Conservation (phyloP, 2,329 filamentous ascomycete genomes). For the Aspergillus novofumigatus region DNA sequence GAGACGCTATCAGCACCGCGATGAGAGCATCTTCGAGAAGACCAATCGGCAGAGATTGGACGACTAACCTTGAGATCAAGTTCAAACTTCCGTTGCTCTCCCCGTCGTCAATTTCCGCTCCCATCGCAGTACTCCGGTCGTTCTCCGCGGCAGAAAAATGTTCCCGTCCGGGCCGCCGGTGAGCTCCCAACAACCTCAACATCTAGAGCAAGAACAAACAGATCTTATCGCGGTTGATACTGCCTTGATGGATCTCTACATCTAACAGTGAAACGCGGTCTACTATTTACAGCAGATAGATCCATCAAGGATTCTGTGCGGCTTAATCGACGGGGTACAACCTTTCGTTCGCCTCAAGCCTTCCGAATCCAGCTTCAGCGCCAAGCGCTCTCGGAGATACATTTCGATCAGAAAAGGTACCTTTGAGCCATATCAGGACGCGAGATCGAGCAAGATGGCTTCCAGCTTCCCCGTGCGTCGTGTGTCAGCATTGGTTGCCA, state of each 20-base stretch:
- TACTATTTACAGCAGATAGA: conserved; percentile 3
- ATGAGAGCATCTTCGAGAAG: background rate
- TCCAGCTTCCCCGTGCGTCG: conserved; percentile 30
- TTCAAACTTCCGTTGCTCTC: background rate
- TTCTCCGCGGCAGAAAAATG: conserved; percentile 38
- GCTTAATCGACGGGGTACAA: conserved; percentile 20
- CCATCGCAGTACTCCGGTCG: conserved; percentile 13
- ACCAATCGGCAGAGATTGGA: background rate
- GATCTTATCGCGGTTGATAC: conserved; percentile 15
- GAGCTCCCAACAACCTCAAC: conserved; percentile 39
- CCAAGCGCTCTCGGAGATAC: conserved; percentile 8
- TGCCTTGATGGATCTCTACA: conserved; percentile 14
- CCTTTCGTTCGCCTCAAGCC: conserved; percentile 20
- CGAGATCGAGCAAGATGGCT: conserved; percentile 25
- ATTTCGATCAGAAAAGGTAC: background rate
- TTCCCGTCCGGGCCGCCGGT: conserved; percentile 38
- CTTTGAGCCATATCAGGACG: background rate
- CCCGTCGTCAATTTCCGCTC: background rate
- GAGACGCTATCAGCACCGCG: background rate
- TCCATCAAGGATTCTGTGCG: conserved; percentile 13
- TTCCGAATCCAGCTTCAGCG: conserved; percentile 18
- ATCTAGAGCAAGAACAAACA: conserved; percentile 11
- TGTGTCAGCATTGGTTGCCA: conserved; percentile 31
- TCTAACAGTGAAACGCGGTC: conserved; percentile 4
- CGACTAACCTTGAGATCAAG: background rate